Percentiles rank a stretch among this genome's conserved stretches.
Conservation (phyloP, 495 filamentous ascomycete species). For the Hypoxylon rickii region DNA sequence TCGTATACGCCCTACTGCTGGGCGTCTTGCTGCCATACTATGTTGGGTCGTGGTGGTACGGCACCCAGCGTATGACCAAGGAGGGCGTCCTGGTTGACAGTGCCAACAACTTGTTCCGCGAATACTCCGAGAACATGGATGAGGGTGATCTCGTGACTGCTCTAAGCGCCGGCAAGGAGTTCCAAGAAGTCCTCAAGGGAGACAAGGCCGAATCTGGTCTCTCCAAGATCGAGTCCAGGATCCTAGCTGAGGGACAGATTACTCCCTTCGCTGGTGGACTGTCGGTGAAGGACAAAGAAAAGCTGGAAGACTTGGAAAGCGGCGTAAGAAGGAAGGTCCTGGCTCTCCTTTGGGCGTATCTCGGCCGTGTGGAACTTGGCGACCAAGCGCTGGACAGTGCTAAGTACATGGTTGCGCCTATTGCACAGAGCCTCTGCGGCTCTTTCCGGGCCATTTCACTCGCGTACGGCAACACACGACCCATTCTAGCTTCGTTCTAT, state of each 20-base stretch:
- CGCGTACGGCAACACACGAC: slow-evolving; percentile 80
- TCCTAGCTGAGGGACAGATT: slow-evolving; percentile 62
- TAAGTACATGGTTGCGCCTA: slow-evolving; percentile 78
- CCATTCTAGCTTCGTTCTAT: slow-evolving; percentile 81
- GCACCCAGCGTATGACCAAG: slow-evolving; percentile 86
- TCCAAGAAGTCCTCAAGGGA: slow-evolving; percentile 66
- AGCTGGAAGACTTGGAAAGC: slow-evolving; percentile 68
- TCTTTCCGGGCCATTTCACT: slow-evolving; percentile 86
- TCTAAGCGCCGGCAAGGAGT: slow-evolving; percentile 83
- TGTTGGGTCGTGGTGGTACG: slow-evolving; percentile 98
- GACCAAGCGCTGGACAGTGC: slow-evolving; percentile 73
- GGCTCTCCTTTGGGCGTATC: slow-evolving; percentile 90
- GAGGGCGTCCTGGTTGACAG: slow-evolving; percentile 90
- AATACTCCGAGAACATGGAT: slow-evolving; percentile 81
- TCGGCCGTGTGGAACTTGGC: slow-evolving; percentile 78
- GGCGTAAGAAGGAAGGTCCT: slow-evolving; percentile 81
- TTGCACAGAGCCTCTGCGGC: slow-evolving; percentile 80
- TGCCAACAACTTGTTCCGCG: slow-evolving; percentile 89
- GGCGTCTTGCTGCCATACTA: slow-evolving; percentile 90
- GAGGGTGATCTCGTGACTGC: slow-evolving; percentile 79
- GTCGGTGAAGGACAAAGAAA: slow-evolving; percentile 70
- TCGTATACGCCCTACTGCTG: slow-evolving; percentile 84
- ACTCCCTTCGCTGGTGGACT: slow-evolving; percentile 59
- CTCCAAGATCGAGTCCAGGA: slow-evolving; percentile 77
- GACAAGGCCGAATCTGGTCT: slow-evolving; percentile 74